Evolutionary conservation across 2,329 filamentous ascomycete species (phyloP).

Genomic region (Ophiocordyceps australis): DNA sequence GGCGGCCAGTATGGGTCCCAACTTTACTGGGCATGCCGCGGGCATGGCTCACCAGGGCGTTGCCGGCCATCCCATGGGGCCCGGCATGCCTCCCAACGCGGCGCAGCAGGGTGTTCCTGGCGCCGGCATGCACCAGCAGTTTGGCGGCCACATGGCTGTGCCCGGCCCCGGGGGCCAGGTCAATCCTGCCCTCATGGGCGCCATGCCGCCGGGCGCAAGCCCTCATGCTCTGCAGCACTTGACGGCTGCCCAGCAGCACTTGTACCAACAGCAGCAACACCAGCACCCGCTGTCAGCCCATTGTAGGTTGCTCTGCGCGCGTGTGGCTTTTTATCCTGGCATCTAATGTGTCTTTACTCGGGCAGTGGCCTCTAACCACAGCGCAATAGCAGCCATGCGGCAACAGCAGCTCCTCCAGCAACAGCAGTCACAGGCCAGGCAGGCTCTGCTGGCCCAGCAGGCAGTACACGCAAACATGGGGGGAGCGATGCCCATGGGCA

Average conservation of each 20-base stretch:
- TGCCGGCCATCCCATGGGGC: conserved; percentile 44
- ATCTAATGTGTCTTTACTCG: too few species aligned
- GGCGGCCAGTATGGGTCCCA: conserved; percentile 43
- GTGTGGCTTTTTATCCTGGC: too few species aligned
- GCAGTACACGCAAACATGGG: conserved; percentile 32
- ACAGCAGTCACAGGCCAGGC: conserved; percentile 30
- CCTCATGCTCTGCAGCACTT: conserved; percentile 57
- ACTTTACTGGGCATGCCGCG: conserved; percentile 48
- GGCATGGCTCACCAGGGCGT: conserved; percentile 57
- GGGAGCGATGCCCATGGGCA: conserved; percentile 30
- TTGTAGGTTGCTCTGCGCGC: too few species aligned
- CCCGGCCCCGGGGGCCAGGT: conserved; percentile 56
- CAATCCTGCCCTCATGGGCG: conserved; percentile 58
- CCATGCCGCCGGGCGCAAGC: conserved; percentile 51
- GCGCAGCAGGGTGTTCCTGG: conserved; percentile 52
- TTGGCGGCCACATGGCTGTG: conserved; percentile 48
- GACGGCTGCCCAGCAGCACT: conserved; percentile 39
- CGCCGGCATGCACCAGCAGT: conserved; percentile 47
- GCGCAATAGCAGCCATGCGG: conserved; percentile 22
- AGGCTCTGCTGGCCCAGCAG: conserved; percentile 36
- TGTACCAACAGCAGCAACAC: conserved; percentile 39
- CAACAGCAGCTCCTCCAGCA: conserved; percentile 41
- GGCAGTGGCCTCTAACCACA: too few species aligned
- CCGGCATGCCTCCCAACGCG: conserved; percentile 47
- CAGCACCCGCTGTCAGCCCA: conserved; percentile 15